A percentile compares a stretch with the other conserved stretches of the same genome.
These are phyloP conservation scores for Angomonas deanei DNA, from an alignment of 208 protist species.

Conservation along the genomic window DNA sequence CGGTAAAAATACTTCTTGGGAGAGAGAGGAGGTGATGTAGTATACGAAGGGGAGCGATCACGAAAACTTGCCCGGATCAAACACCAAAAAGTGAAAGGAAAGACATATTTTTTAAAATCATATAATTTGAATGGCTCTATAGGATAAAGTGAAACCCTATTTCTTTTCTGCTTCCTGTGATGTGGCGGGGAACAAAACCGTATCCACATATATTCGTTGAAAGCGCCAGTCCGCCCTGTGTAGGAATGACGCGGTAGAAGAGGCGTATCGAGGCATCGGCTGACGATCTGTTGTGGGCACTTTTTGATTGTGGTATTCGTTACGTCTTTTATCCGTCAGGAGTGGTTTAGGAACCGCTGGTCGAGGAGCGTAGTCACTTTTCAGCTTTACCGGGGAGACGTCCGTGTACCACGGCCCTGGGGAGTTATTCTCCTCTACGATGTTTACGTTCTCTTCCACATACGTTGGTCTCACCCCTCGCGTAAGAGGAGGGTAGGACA, in stretches of 20 bases:
- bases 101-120: too few relatives aligned
- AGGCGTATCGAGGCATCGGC: conserved; percentile 22
- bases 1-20: neutral
- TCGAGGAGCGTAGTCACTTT: neutral
- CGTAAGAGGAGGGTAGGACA: neutral
- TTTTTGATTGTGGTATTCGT: neutral
- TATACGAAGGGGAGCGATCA: too few relatives aligned
- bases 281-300: neutral
- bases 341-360: neutral
- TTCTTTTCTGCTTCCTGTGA: neutral
- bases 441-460: neutral
- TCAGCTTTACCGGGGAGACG: neutral
- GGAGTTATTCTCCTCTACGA: neutral
- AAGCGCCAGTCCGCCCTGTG: conserved; percentile 66
- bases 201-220: conserved; percentile 65
- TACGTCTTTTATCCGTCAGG: neutral
- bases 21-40: neutral
- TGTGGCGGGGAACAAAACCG: conserved; percentile 29
- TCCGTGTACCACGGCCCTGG: neutral
- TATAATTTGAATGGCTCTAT: neutral
- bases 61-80: too few relatives aligned
- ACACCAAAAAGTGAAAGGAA: too few relatives aligned
- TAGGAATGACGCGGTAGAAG: conserved; percentile 49
- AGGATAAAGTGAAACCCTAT: neutral
- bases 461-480: neutral